Evolutionary conservation across 306 rosid species (phyloP).

Genomic region (Elaeagnus macrophylla): DNA sequence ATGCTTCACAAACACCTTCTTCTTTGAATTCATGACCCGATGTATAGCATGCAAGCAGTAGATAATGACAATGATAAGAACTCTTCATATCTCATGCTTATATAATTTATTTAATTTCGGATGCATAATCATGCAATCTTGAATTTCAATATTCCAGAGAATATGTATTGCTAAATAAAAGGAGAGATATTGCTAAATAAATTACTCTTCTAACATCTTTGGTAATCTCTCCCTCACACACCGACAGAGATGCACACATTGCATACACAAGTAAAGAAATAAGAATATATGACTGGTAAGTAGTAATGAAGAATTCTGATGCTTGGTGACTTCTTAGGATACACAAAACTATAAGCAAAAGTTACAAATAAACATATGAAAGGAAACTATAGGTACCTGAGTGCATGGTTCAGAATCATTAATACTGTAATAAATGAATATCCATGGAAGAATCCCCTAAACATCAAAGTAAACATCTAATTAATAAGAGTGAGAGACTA

Average conservation of each 20-base stretch:
- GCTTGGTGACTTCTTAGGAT: conserved; percentile 1
- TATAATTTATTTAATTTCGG: neutral
- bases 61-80: too few relatives aligned
- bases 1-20: too few relatives aligned
- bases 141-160: neutral
- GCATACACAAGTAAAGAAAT: neutral
- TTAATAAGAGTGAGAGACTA: neutral
- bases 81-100: neutral
- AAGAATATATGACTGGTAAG: conserved; percentile 3
- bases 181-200: neutral
- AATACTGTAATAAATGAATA: conserved; percentile 76
- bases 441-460: conserved; percentile 93
- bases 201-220: neutral
- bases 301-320: too few relatives aligned
- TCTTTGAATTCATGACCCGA: too few relatives aligned
- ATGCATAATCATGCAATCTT: neutral
- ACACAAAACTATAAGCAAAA: neutral
- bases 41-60: too few relatives aligned
- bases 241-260: neutral
- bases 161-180: too few relatives aligned
- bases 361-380: conserved; percentile 4
- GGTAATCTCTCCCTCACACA: neutral
- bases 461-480: conserved; percentile 19
- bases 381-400: conserved; percentile 42
- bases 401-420: conserved; percentile 93